Evolutionary conservation across 768 basidiomycete species (phyloP), one percentile per base, ranked within the genome.

Genomic region (Amanita pseudoporphyria): DNA sequence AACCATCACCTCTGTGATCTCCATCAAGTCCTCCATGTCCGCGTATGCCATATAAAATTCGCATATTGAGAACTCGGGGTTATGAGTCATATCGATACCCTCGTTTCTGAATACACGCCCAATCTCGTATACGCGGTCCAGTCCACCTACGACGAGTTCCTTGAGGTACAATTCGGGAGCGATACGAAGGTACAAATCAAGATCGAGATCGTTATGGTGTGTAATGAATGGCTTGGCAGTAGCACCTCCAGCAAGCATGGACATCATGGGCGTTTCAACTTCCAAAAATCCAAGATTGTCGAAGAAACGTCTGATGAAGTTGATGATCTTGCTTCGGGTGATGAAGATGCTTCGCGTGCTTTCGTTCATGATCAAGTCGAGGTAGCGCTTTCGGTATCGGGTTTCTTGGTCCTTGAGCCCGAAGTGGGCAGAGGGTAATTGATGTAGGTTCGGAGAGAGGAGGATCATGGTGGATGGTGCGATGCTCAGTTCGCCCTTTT

Each of bases 31-130:
- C 71, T 90, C 86, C 93, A 95, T 94, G 65, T 98, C 96, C 52
- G 96, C 96, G 59, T 97, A 98, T 26, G 96, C 95, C 95, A 99
- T 98, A 63, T 98, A 99, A 69, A 99, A 98, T 71, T 99, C 95
- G 77, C 95, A 98, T 69, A 97, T 95, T 5, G 91, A 89, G 71
- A 97, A 97, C 66, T 99, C 96, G 57, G 96, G 96, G 68, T 99
- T 99, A 67, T 99, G 96, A 14, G 96, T 99, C 56, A 99, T 71
- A 69, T 99, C 96, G 61, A 99, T 99, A 26, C 94, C 89, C 65
- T 99, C 96, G 67, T 98, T 99, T 41, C 96, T 76, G 78, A 98
- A 99, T 10, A 97, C 93, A 36, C 95, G 83, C 2, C 95, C 96
- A 54, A 99, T 97, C 68, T 99, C 96, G 67, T 91, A 99, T 10